phyloP scores from a whole-genome alignment of 1,284 basidiomycete genomes.

The Sporisorium reilianum region DNA sequence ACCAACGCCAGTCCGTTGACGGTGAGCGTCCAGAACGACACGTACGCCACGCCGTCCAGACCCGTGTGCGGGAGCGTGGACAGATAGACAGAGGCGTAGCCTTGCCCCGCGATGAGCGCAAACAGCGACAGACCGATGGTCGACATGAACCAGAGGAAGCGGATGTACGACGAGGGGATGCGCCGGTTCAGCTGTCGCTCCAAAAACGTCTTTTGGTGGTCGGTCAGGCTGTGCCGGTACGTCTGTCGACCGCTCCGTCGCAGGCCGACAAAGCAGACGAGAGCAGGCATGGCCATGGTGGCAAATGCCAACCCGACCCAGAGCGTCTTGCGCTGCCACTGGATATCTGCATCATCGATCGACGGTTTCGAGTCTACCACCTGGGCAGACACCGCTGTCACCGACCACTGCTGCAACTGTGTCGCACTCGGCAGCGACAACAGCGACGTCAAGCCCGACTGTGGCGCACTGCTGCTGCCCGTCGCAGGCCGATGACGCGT shows the following conservation, averaged over 20 bases:
- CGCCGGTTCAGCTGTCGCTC: constrained; percentile 71
- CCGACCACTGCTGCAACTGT: constrained; percentile 21
- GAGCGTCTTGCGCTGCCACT: constrained; percentile 75
- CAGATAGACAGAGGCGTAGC: constrained; percentile 73
- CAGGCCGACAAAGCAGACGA: constrained; percentile 67
- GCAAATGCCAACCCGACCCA: constrained; percentile 74
- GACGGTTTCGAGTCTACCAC: constrained; percentile 14
- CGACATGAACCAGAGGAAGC: constrained; percentile 75
- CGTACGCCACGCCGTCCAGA: constrained; percentile 74
- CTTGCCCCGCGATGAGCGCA: constrained; percentile 74
- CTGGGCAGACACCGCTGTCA: not conserved
- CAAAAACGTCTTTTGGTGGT: constrained; percentile 71
- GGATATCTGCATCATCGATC: constrained; percentile 67
- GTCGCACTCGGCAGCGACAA: constrained; percentile 26
- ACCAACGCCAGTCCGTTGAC: constrained; percentile 72
- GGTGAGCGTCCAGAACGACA: constrained; percentile 73
- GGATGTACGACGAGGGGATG: constrained; percentile 73
- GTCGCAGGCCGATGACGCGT: constrained; percentile 21
- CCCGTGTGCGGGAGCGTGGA: constrained; percentile 74
- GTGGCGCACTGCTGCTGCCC: not conserved
- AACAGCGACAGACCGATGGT: constrained; percentile 73
- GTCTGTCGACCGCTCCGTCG: constrained; percentile 63
- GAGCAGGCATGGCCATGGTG: constrained; percentile 74
- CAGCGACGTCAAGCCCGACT: constrained; percentile 4
- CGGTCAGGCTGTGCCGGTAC: constrained; percentile 69